Percentiles rank a stretch among this genome's conserved stretches.
Conservation (phyloP, 1,284 basidiomycete genomes). For the Phlebopus sp. region DNA sequence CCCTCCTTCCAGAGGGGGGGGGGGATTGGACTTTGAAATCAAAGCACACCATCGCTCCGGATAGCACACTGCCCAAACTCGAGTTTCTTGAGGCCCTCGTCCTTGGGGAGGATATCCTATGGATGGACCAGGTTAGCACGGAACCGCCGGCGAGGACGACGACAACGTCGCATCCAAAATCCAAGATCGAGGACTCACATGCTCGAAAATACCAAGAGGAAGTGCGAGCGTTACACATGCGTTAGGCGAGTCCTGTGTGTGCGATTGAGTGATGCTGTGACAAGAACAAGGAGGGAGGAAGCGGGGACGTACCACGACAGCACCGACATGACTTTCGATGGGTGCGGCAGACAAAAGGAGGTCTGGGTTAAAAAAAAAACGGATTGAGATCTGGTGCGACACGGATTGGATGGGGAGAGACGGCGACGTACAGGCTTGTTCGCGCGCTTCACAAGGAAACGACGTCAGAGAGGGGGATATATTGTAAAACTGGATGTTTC, state of each 20-base stretch:
- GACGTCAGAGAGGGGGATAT: background rate
- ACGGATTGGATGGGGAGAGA: background rate
- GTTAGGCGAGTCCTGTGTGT: conserved; percentile 64
- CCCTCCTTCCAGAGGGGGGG: background rate
- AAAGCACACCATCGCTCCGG: conserved; percentile 59
- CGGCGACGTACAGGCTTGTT: conserved; percentile 59
- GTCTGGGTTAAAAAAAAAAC: conserved; percentile 42
- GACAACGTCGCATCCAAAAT: too few relatives aligned
- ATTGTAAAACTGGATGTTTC: background rate
- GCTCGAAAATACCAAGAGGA: conserved; percentile 71
- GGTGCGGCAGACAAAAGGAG: conserved; percentile 75
- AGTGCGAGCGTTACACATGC: conserved; percentile 73
- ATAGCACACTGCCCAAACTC: conserved; percentile 67
- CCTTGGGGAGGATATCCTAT: conserved; percentile 63
- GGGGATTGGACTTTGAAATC: conserved; percentile 10
- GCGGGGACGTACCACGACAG: conserved; percentile 54
- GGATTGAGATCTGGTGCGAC: background rate
- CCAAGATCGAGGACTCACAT: conserved; percentile 50
- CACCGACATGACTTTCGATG: conserved; percentile 72
- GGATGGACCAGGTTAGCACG: too few relatives aligned
- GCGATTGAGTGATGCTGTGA: background rate
- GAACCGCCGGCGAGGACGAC: too few relatives aligned
- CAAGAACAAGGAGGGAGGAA: background rate
- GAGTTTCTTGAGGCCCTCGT: conserved; percentile 54
- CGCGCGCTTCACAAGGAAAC: conserved; percentile 46